Conservation (phyloP, 257 asterid genomes). For the Capsicum pubescens region DNA sequence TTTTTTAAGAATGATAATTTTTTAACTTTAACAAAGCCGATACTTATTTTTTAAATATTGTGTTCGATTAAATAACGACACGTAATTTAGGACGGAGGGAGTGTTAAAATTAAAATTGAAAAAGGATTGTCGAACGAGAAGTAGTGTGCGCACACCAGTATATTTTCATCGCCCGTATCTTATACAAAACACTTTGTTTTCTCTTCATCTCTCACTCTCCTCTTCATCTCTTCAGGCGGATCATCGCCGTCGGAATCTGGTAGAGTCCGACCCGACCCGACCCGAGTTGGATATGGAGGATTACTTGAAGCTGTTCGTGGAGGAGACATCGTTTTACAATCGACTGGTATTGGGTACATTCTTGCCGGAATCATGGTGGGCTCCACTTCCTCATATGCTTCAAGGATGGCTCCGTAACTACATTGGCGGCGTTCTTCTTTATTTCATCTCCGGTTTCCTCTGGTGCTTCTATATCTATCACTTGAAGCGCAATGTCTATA, state of each 20-base stretch:
- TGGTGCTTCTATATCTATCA: slow-evolving; percentile 87
- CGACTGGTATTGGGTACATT: slow-evolving; percentile 65
- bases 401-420: slow-evolving; percentile 87
- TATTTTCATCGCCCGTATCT: too few species aligned
- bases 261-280: background rate
- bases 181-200: background rate
- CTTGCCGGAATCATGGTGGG: slow-evolving; percentile 68
- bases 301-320: slow-evolving; percentile 62
- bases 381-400: slow-evolving; percentile 67
- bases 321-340: slow-evolving; percentile 85
- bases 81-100: too few species aligned
- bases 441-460: slow-evolving; percentile 67
- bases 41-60: too few species aligned
- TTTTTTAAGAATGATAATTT: too few species aligned
- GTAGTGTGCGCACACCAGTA: too few species aligned
- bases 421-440: slow-evolving; percentile 75
- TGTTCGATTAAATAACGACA: too few species aligned
- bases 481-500: slow-evolving; percentile 70
- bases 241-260: background rate
- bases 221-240: background rate
- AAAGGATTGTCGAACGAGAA: too few species aligned
- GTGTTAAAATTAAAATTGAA: too few species aligned
- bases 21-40: too few species aligned
- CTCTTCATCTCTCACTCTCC: background rate
- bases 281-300: slow-evolving; percentile 33